Conservation (phyloP, 2,329 filamentous ascomycete species). For the Oidium heveae region DNA sequence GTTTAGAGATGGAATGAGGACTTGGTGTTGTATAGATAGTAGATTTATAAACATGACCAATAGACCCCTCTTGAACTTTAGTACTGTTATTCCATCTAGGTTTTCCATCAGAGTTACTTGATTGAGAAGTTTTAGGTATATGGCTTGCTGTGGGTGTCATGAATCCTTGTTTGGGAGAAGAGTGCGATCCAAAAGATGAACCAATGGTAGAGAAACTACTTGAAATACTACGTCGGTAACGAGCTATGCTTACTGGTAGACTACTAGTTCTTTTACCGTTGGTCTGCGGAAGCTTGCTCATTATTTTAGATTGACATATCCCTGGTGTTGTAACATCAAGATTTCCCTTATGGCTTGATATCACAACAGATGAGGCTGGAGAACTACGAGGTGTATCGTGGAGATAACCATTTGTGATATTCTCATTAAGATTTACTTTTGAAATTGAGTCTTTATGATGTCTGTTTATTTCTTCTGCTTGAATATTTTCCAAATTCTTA, state of each 20-base stretch:
- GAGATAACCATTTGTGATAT: conserved; percentile 22
- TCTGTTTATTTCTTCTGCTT: conserved; percentile 35
- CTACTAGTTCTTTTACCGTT: conserved; percentile 18
- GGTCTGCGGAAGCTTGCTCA: conserved; percentile 9
- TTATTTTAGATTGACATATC: neutral
- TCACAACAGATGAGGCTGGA: conserved; percentile 38
- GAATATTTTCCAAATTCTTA: conserved; percentile 44
- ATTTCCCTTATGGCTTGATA: conserved; percentile 22
- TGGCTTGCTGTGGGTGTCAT: conserved; percentile 23
- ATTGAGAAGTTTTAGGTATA: conserved; percentile 19
- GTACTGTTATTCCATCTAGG: conserved; percentile 51
- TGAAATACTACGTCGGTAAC: conserved; percentile 15
- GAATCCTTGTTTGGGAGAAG: conserved; percentile 17
- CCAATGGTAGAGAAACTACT: conserved; percentile 16
- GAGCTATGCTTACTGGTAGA: conserved; percentile 17
- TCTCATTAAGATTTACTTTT: conserved; percentile 38
- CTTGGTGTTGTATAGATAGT: conserved; percentile 17
- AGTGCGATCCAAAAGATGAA: conserved; percentile 16
- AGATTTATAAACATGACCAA: conserved; percentile 43
- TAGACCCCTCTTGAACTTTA: conserved; percentile 35
- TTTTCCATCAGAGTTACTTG: conserved; percentile 26
- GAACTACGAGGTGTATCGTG: conserved; percentile 28
- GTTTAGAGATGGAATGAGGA: no score
- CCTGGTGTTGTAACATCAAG: conserved; percentile 12
- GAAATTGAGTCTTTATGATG: conserved; percentile 81